Evolutionary conservation across 1,284 basidiomycete genomes (phyloP), one percentile per base, ranked within the genome.

Genomic region (Ustilago tritici): DNA sequence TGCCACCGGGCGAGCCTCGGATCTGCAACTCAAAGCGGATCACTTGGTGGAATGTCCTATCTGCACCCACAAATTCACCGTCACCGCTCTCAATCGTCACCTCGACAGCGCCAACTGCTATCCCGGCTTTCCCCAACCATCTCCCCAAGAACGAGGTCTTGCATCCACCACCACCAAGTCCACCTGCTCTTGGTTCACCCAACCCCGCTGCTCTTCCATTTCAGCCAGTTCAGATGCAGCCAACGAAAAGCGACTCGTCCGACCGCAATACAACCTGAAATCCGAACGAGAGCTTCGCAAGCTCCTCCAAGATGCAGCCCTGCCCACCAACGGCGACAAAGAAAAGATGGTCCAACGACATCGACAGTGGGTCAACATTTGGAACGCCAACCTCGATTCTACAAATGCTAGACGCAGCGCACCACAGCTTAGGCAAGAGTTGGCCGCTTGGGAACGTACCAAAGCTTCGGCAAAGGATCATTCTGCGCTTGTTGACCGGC

Each of bases 351-450:
- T 80, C 9, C 80, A 83, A 52, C 64, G 84, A 2, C 83, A 84
- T 50, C 74, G 82, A 2, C 81, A 84, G 34, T 85, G 82, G 82
- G 63, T 85, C 61, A 84, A 84, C 59, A 57, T 84, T 23, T 85
- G 75, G 65, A 85, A 85, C 57, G 82, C 80, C 43, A 85, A 85
- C 41, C 72, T 85, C 12, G 84, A 85, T 55, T 80, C 84, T 11
- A 72, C 80, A 1, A 77, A 76, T 17, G 76, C 68, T 11, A 60
- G 78, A 23, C 77, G 80, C 19, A 66, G 57, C 12, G 41, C 64
- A 14, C 15, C 55, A n/a, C 54, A 68, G 19, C 73, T 85, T 4
- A 59, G 77, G 19, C 71, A 69, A 23, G 75, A 79, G 23, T 70
- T 85, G 10, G 46, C 50, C 2, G 72, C 75, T 7, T 84, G 82